A percentile compares a stretch with the other conserved stretches of the same genome.
These are phyloP conservation scores for Gloeopeniophorella convolvens DNA, from an alignment of 768 basidiomycete species.

Conservation along the genomic window DNA sequence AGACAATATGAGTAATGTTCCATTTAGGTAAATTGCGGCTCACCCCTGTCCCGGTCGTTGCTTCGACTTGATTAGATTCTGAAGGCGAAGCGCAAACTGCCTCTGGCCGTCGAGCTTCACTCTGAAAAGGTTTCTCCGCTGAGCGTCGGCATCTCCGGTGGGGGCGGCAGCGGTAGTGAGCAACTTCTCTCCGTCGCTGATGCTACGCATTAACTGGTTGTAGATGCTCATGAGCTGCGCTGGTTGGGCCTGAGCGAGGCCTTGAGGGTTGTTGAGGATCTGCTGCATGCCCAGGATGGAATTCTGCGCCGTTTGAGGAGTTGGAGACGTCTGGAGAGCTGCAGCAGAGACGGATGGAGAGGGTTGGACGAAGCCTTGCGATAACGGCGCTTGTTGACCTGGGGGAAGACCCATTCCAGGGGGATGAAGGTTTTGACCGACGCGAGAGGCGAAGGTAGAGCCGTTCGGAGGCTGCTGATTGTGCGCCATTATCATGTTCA, in stretches of 20 bases:
- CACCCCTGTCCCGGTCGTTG: slow-evolving; percentile 3
- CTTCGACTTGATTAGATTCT: neutral
- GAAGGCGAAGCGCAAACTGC: neutral
- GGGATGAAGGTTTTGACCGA: slow-evolving; percentile 9
- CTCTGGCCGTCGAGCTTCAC: neutral
- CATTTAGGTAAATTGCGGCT: neutral
- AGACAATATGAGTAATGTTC: neutral
- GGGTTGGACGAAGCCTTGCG: slow-evolving; percentile 7
- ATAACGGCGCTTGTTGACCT: slow-evolving; percentile 8
- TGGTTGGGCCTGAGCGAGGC: neutral
- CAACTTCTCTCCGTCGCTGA: slow-evolving; percentile 6
- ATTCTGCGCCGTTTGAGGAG: slow-evolving; percentile 1
- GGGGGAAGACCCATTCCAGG: slow-evolving; percentile 8
- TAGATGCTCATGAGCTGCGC: neutral
- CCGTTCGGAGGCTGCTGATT: slow-evolving; percentile 7
- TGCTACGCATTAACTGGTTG: neutral
- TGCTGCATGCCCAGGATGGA: neutral
- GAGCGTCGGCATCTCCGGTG: neutral
- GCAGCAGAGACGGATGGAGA: slow-evolving; percentile 1
- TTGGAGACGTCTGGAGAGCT: neutral
- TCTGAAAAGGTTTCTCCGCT: neutral
- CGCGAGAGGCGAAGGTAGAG: slow-evolving; percentile 1
- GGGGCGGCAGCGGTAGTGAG: neutral
- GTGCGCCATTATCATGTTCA: slow-evolving; percentile 1
- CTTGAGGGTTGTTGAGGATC: neutral